A percentile compares a stretch with the other conserved stretches of the same genome.
Conservation (phyloP, 768 basidiomycete genomes). For the Termitomyces sp. region DNA sequence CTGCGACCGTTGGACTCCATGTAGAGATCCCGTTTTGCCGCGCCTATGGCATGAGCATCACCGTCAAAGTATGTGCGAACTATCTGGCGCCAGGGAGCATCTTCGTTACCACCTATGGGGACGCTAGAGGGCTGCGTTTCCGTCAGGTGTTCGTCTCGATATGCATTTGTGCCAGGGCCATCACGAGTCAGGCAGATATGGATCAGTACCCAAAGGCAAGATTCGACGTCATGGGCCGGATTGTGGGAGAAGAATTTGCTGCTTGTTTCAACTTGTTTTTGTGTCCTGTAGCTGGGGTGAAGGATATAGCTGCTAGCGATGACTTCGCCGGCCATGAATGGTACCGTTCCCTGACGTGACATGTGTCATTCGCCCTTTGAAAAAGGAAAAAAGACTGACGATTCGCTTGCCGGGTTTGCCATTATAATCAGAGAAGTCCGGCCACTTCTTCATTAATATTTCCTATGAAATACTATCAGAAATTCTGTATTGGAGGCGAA, state of each 20-base stretch:
- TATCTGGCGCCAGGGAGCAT: no score
- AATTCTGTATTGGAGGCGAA: neutral
- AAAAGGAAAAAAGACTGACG: neutral
- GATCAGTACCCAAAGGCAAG: neutral
- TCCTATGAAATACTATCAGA: no score
- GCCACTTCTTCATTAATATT: no score
- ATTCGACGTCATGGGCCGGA: neutral
- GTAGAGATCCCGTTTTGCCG: neutral
- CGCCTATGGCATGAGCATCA: neutral
- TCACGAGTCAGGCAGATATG: neutral
- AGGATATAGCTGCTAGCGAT: no score
- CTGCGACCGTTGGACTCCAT: no score
- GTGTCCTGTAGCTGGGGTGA: no score
- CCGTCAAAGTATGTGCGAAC: neutral
- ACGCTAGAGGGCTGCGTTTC: neutral
- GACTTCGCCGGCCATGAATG: neutral
- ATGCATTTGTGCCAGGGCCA: neutral
- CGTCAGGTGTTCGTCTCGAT: neutral
- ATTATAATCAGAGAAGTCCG: no score
- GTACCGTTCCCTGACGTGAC: neutral
- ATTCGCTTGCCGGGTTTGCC: no score
- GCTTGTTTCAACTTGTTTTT: no score
- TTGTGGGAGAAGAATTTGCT: neutral
- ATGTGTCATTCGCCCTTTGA: neutral
- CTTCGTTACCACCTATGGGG: no score